Evolutionary conservation across 179 eudicot genomes (phyloP).

Genomic region (Silene coronaria): DNA sequence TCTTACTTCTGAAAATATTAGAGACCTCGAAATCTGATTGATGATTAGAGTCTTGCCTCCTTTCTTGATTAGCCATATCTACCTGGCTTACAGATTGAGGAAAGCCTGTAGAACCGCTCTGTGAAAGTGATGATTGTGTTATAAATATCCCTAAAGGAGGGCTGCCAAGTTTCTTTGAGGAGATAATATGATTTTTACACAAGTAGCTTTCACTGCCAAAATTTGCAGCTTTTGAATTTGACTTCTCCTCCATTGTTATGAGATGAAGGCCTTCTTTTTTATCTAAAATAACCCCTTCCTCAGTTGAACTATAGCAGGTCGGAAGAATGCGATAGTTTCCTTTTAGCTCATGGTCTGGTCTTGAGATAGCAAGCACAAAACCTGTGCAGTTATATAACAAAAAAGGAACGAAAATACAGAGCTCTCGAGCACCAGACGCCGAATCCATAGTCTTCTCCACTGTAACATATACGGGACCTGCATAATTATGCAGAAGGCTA

Average conservation of each 20-base stretch:
- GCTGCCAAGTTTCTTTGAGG: constrained; percentile 27
- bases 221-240: constrained; percentile 25
- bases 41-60: constrained; percentile 24
- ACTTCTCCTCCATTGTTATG: constrained; percentile 38
- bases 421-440: constrained; percentile 85
- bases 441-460: constrained; percentile 85
- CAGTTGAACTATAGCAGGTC: constrained; percentile 70
- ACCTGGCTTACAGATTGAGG: constrained; percentile 23
- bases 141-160: constrained; percentile 20
- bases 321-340: constrained; percentile 54
- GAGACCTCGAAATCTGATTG: constrained; percentile 29
- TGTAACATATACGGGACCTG: constrained; percentile 64
- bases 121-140: constrained; percentile 28
- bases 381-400: constrained; percentile 84
- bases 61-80: constrained; percentile 23
- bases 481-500: constrained; percentile 17
- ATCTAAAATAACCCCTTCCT: constrained; percentile 34
- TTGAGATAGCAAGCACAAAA: constrained; percentile 50
- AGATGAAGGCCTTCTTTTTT: constrained; percentile 68
- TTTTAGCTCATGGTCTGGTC: constrained; percentile 46
- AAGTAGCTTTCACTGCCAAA: constrained; percentile 23
- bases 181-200: constrained; percentile 31
- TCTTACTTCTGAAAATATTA: constrained; percentile 24
- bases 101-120: constrained; percentile 17
- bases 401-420: constrained; percentile 75